Percentiles rank a stretch among this genome's conserved stretches.
Evolutionary conservation across 441 rosid genomes (phyloP).

Genomic region (Populus hybrid): DNA sequence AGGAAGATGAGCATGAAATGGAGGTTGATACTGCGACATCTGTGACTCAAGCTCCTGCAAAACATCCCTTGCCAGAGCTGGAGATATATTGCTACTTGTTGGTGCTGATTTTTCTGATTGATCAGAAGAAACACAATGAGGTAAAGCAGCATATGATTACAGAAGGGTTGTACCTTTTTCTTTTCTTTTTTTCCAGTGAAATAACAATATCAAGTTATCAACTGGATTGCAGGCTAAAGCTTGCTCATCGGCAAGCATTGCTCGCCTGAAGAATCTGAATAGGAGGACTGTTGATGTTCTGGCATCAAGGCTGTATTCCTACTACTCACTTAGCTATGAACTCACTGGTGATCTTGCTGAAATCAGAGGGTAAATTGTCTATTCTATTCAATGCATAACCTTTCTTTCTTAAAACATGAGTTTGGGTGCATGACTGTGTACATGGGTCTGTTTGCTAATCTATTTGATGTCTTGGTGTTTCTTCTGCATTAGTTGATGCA

Average conservation of each 20-base stretch:
- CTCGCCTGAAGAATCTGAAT: conserved; percentile 57
- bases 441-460: neutral
- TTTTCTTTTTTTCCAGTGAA: neutral
- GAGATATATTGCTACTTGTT: conserved; percentile 66
- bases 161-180: neutral
- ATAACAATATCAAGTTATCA: neutral
- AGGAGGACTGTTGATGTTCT: conserved; percentile 72
- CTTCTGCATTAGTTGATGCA: neutral
- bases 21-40: conserved; percentile 66
- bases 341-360: conserved; percentile 68
- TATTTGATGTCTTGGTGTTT: neutral
- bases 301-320: conserved; percentile 67
- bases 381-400: neutral
- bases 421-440: neutral
- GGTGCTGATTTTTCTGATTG: conserved; percentile 62
- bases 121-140: conserved; percentile 64
- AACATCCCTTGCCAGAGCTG: conserved; percentile 52
- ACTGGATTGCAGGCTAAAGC: conserved; percentile 53
- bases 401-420: neutral
- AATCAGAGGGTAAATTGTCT: conserved; percentile 55
- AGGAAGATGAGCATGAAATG: conserved; percentile 76
- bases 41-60: conserved; percentile 38
- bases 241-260: conserved; percentile 65
- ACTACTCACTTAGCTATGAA: conserved; percentile 72
- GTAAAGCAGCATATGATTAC: conserved; percentile 22